A percentile compares a stretch with the other conserved stretches of the same genome.
These are phyloP conservation scores for Dendrocalamus sinicus DNA, from an alignment of 176 grass and related monocot genomes.

Conservation along the genomic window DNA sequence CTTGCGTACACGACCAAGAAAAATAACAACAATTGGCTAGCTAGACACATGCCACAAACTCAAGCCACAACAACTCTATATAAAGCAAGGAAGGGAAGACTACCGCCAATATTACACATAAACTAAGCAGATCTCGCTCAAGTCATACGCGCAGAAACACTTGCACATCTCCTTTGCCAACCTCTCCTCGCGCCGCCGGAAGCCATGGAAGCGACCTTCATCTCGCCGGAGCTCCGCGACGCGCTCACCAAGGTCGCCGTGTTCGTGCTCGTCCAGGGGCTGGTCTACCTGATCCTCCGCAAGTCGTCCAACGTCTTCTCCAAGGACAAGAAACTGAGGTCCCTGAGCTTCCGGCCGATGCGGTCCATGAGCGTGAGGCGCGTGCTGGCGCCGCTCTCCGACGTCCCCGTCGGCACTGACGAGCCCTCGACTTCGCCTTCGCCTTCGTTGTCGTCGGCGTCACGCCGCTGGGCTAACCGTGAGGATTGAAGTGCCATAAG, in stretches of 20 bases:
- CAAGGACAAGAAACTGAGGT: slow-evolving; percentile 45
- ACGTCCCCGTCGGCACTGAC: slow-evolving; percentile 62
- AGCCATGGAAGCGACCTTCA: slow-evolving; percentile 52
- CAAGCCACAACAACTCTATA: slow-evolving; percentile 35
- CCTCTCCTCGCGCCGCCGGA: not conserved
- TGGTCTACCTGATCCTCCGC: slow-evolving; percentile 75
- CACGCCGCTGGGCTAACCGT: slow-evolving; percentile 19
- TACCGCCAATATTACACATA: not conserved
- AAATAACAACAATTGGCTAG: slow-evolving; percentile 11
- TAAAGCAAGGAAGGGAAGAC: slow-evolving; percentile 36
- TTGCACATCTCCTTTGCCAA: not conserved
- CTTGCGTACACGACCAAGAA: slow-evolving; percentile 36
- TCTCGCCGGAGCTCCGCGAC: slow-evolving; percentile 65
- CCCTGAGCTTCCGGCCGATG: slow-evolving; percentile 65
- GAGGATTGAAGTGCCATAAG: slow-evolving; percentile 42
- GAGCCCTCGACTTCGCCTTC: slow-evolving; percentile 25
- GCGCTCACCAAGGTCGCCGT: slow-evolving; percentile 57
- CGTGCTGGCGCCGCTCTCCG: slow-evolving; percentile 64
- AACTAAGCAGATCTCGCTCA: not conserved
- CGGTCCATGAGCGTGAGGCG: slow-evolving; percentile 69
- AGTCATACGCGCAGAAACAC: not conserved
- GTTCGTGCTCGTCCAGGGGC: slow-evolving; percentile 71
- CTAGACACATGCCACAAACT: slow-evolving; percentile 9
- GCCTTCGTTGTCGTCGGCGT: not conserved
- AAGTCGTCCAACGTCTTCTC: slow-evolving; percentile 82